A percentile compares a stretch with the other conserved stretches of the same genome.
Evolutionary conservation across 495 filamentous ascomycete species (phyloP).

Genomic region (Astrocystis sublimbata): DNA sequence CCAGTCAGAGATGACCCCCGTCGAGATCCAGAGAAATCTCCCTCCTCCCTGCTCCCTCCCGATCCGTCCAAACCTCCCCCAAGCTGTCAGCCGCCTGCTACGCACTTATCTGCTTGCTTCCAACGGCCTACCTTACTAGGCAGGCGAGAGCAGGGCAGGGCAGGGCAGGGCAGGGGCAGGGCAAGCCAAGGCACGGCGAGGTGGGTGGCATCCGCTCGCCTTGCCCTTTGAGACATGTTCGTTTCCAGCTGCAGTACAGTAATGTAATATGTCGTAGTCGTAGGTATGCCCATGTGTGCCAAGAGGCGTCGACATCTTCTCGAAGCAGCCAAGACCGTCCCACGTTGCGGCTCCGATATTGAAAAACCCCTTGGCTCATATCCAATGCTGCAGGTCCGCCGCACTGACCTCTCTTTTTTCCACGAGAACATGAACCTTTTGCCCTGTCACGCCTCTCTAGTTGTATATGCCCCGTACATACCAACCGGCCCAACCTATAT

Average conservation of each 20-base stretch:
- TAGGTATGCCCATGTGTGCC: too few species aligned
- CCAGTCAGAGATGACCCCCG: too few species aligned
- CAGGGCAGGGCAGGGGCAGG: too few species aligned
- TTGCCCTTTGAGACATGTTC: not conserved
- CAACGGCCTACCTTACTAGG: not conserved
- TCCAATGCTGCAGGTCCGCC: slow-evolving; percentile 6
- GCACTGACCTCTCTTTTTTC: slow-evolving; percentile 14
- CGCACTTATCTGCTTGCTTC: not conserved
- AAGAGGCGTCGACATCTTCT: slow-evolving; percentile 7
- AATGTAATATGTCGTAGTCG: too few species aligned
- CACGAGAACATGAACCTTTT: not conserved
- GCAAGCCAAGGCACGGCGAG: too few species aligned
- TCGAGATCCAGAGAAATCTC: too few species aligned
- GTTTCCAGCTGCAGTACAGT: too few species aligned
- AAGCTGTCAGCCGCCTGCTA: not conserved
- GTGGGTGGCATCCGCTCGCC: not conserved
- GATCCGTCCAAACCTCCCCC: slow-evolving; percentile 4
- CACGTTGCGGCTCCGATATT: slow-evolving; percentile 3
- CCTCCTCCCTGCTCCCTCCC: too few species aligned
- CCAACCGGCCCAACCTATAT: not conserved
- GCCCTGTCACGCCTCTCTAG: too few species aligned
- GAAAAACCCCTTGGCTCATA: slow-evolving; percentile 15
- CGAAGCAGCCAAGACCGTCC: slow-evolving; percentile 11
- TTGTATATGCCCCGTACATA: slow-evolving; percentile 1
- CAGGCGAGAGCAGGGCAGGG: too few species aligned